These are phyloP conservation scores for Beta macrorhiza DNA, from an alignment of 179 eudicot species.

Conservation along the genomic window DNA sequence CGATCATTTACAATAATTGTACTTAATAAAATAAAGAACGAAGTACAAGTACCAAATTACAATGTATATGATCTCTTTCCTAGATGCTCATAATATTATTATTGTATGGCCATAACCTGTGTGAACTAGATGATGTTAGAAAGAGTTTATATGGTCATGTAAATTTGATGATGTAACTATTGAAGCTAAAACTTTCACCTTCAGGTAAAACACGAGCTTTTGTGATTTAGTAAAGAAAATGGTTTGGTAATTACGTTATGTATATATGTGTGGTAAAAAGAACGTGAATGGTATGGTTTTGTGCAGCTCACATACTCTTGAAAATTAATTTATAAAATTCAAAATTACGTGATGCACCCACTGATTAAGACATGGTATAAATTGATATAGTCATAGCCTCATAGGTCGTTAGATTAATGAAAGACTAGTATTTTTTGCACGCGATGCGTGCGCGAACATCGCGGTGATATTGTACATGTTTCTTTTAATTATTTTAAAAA, in stretches of 20 bases:
- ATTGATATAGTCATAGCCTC: not conserved
- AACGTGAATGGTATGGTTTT: not conserved
- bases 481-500: no score
- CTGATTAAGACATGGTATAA: not conserved
- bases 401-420: not conserved
- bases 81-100: no score
- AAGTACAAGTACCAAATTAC: no score
- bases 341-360: not conserved
- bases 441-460: no score
- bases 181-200: conserved; percentile 16
- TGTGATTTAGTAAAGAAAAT: conserved; percentile 8
- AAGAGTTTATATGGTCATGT: conserved; percentile 2
- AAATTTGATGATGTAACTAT: conserved; percentile 20
- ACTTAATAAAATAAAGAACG: no score
- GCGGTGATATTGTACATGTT: no score
- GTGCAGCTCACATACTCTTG: not conserved
- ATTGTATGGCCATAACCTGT: no score
- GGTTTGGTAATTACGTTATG: not conserved
- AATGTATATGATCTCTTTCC: no score
- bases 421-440: no score
- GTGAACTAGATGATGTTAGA: no score
- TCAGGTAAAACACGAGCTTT: conserved; percentile 26
- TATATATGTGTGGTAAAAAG: not conserved
- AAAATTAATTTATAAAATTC: not conserved
- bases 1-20: no score